phyloP scores from a whole-genome alignment of 257 asterid species.

The Plantago ovata region DNA sequence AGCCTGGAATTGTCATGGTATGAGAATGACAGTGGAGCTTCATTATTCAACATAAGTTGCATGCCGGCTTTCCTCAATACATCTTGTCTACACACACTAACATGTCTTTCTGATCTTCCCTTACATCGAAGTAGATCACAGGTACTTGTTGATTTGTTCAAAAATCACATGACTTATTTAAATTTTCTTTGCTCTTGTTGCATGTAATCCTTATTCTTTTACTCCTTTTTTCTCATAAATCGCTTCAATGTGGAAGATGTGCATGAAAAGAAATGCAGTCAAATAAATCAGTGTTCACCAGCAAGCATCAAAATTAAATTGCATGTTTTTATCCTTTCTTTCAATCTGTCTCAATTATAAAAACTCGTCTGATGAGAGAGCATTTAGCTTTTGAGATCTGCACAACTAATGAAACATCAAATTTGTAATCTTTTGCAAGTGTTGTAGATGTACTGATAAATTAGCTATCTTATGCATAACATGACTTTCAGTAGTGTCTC shows the following conservation, averaged over 20 bases:
- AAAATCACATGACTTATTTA: not conserved
- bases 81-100: conserved; percentile 66
- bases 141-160: conserved; percentile 38
- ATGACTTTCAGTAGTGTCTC: too few relatives aligned
- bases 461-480: too few relatives aligned
- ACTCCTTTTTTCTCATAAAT: not conserved
- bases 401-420: too few relatives aligned
- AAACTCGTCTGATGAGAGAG: not conserved
- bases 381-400: not conserved
- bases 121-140: conserved; percentile 34
- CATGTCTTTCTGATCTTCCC: conserved; percentile 54
- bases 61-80: conserved; percentile 77
- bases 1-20: conserved; percentile 78
- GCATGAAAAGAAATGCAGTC: not conserved
- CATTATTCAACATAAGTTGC: conserved; percentile 74
- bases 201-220: not conserved
- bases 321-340: not conserved
- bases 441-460: too few relatives aligned
- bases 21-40: conserved; percentile 57
- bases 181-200: not conserved
- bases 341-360: not conserved
- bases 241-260: not conserved
- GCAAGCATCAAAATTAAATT: not conserved
- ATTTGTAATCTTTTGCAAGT: too few relatives aligned
- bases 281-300: not conserved